Conservation (phyloP, 2,329 filamentous ascomycete species). For the Epichloe sibirici region DNA sequence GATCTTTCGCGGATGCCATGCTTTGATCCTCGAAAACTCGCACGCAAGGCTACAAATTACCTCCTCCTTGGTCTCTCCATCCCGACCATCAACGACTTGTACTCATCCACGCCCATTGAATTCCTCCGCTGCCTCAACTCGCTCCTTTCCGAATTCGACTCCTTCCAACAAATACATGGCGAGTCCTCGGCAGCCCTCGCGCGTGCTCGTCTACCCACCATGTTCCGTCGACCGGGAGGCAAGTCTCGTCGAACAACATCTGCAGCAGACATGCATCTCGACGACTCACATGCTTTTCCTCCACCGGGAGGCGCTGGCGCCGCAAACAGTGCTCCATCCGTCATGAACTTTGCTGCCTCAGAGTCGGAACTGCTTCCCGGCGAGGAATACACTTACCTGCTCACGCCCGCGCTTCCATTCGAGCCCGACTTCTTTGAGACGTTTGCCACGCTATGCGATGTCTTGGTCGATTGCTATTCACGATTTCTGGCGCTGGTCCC, state of each 20-base stretch:
- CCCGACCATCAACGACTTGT: conserved; percentile 79
- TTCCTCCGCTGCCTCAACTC: conserved; percentile 79
- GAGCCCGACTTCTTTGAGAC: conserved; percentile 96
- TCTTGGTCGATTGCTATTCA: conserved; percentile 84
- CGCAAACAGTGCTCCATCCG: conserved; percentile 23
- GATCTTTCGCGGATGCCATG: conserved; percentile 76
- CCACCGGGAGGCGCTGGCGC: conserved; percentile 16
- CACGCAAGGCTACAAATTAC: conserved; percentile 85
- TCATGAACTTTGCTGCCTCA: conserved; percentile 46
- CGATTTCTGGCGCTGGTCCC: conserved; percentile 63
- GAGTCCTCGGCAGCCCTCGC: conserved; percentile 66
- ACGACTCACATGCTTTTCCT: conserved; percentile 17
- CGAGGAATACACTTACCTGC: conserved; percentile 76
- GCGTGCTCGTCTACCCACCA: conserved; percentile 68
- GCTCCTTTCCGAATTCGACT: conserved; percentile 82
- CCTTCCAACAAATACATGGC: conserved; percentile 78
- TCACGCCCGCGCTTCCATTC: conserved; percentile 88
- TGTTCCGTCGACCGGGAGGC: conserved; percentile 58
- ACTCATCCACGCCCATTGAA: conserved; percentile 65
- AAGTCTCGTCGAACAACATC: conserved; percentile 45
- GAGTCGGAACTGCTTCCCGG: conserved; percentile 60
- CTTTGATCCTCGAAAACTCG: conserved; percentile 72
- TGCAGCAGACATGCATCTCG: conserved; percentile 28
- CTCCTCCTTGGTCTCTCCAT: conserved; percentile 86
- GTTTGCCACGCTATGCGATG: conserved; percentile 89